These are phyloP conservation scores for Psilocybe cubensis DNA, from an alignment of 768 basidiomycete genomes.

Conservation along the genomic window DNA sequence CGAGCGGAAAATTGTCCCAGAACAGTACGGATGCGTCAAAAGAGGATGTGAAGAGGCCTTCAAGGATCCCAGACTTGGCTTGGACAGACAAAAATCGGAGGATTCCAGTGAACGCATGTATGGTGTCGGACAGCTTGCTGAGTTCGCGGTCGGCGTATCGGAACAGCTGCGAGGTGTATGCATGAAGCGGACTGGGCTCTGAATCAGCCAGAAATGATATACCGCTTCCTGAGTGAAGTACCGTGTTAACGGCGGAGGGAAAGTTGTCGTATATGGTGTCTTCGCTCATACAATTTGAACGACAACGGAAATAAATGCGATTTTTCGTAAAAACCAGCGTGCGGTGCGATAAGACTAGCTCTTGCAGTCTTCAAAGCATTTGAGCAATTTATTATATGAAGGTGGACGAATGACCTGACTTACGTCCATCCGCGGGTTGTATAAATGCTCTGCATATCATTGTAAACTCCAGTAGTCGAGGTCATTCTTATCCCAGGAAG, in stretches of 20 bases:
- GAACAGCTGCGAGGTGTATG: not conserved
- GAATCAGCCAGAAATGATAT: not conserved
- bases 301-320: constrained; percentile 3
- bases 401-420: not conserved
- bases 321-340: not conserved
- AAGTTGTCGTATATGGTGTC: constrained; percentile 9
- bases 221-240: not conserved
- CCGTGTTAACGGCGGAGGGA: not conserved
- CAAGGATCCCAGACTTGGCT: constrained; percentile 1
- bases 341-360: not conserved
- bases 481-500: not conserved
- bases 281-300: constrained; percentile 2
- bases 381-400: not conserved
- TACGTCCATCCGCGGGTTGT: constrained; percentile 5
- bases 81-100: not conserved
- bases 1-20: not conserved
- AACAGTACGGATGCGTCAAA: not conserved
- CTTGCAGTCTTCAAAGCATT: not conserved
- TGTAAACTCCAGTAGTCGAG: not conserved
- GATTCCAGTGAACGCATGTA: not conserved
- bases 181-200: not conserved
- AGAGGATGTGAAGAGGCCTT: not conserved
- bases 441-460: not conserved
- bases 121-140: not conserved
- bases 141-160: not conserved